Evolutionary conservation across 1,284 basidiomycete genomes (phyloP).

Genomic region (Violaceomyces palustris): DNA sequence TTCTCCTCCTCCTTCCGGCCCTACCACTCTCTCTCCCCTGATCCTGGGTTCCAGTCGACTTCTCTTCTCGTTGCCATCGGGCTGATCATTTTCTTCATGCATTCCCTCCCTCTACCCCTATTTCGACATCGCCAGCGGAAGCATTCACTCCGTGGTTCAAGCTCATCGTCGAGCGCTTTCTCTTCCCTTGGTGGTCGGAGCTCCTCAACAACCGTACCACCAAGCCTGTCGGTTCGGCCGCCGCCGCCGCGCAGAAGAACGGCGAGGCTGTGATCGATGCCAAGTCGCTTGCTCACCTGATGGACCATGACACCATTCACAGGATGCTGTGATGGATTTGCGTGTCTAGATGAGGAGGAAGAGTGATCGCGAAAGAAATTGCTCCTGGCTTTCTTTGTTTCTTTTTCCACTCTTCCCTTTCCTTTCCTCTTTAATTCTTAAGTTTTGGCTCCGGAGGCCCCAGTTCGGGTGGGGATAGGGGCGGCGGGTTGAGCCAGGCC

Average conservation of each 20-base stretch:
- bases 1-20: not conserved
- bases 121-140: constrained; percentile 69
- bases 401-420: too few relatives aligned
- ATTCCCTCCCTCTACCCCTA: too few relatives aligned
- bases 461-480: too few relatives aligned
- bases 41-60: not conserved
- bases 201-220: constrained; percentile 57
- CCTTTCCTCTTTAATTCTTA: too few relatives aligned
- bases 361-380: too few relatives aligned
- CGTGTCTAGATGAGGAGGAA: too few relatives aligned
- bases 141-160: constrained; percentile 99
- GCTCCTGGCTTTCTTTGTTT: too few relatives aligned
- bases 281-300: constrained; percentile 30
- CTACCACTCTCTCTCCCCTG: constrained; percentile 1
- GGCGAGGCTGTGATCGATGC: constrained; percentile 23
- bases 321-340: constrained; percentile 50
- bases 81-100: not conserved
- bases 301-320: constrained; percentile 47
- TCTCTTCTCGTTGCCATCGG: not conserved
- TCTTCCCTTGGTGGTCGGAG: constrained; percentile 98
- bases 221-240: constrained; percentile 1
- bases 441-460: too few relatives aligned
- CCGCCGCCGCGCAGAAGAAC: not conserved
- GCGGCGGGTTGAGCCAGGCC: too few relatives aligned
- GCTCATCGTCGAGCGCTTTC: constrained; percentile 89